These are phyloP conservation scores for Carex littledalei DNA, from an alignment of 176 grass and related monocot genomes.

Conservation along the genomic window DNA sequence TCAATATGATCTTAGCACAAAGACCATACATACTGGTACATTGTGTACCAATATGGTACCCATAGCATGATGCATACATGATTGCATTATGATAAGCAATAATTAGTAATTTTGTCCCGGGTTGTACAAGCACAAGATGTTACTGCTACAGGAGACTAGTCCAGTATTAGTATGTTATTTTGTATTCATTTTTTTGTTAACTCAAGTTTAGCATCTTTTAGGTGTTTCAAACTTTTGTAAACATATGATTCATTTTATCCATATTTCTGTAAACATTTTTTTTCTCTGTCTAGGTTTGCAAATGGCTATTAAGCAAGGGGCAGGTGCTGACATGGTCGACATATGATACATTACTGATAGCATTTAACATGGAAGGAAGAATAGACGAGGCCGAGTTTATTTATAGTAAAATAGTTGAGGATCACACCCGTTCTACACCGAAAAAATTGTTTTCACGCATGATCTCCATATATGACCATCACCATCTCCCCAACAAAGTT, in stretches of 20 bases:
- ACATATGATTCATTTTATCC: not conserved
- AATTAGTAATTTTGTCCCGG: not conserved
- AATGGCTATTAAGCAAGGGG: slow-evolving; percentile 93
- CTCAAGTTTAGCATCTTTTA: not conserved
- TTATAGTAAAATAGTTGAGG: slow-evolving; percentile 54
- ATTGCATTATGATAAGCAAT: not conserved
- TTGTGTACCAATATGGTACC: not conserved
- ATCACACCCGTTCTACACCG: slow-evolving; percentile 61
- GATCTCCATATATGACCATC: slow-evolving; percentile 58
- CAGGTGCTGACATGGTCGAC: slow-evolving; percentile 76
- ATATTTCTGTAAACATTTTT: not conserved
- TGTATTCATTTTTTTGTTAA: not conserved
- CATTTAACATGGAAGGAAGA: slow-evolving; percentile 79
- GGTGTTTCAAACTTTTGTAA: not conserved
- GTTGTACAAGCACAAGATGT: not conserved
- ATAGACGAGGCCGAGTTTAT: slow-evolving; percentile 58
- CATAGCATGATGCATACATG: not conserved
- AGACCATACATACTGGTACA: not conserved
- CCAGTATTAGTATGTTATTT: not conserved
- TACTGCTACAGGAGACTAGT: not conserved
- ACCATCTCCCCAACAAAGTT: slow-evolving; percentile 51
- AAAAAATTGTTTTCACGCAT: slow-evolving; percentile 80
- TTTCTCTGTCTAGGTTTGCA: slow-evolving; percentile 42
- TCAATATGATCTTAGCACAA: not conserved
- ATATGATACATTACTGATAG: slow-evolving; percentile 60